Evolutionary conservation across 306 rosid species (phyloP), one percentile per base, ranked within the genome.

Genomic region (Sicyos baderoa): DNA sequence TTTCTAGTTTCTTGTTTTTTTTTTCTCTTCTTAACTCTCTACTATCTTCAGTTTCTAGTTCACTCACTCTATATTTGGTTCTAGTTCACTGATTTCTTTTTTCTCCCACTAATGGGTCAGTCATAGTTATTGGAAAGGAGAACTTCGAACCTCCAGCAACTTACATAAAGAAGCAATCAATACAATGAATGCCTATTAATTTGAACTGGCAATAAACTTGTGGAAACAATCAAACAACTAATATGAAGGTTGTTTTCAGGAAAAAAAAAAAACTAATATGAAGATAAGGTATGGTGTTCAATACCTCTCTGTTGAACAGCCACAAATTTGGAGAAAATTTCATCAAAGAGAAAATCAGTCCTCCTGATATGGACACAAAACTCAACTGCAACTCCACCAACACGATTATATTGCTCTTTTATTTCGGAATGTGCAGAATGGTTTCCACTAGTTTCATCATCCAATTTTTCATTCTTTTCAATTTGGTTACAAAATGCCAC

Each of bases 331-430:
- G 87, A 72, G 89, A 86, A 93, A 77, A 93, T 88, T 77, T 93
- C 90, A 71, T 93, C 97, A 85, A 93, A 93, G 82, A 93, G 96
- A 65, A 93, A 82, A 76, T 93, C 97, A 37, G 90, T 82, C 82
- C 94, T 87, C 82, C 86, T 90, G 87, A 90, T 84, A 79, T 93
- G 99, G 70, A 92, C 93, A 78, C 99, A 93, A 70, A 93, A 93
- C 79, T 93, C 99, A 76, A 93, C 99, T 37, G 99, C 97, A 73
- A 93, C 99, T 73, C 99, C 99, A 82, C 97, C 99, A 73, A 90
- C 99, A 52, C 96, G 94, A 35, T 85, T 79, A 72, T 86, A 90
- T 76, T 93, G 99, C 84, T 88, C 99, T 83, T 90, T 93, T 79
- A 93, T 88, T 77, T 90, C 96, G 73, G 83, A 74, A 76, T 84